Base-by-base conservation (phyloP, 768 basidiomycete genomes). In the Clavulina sp. region DNA sequence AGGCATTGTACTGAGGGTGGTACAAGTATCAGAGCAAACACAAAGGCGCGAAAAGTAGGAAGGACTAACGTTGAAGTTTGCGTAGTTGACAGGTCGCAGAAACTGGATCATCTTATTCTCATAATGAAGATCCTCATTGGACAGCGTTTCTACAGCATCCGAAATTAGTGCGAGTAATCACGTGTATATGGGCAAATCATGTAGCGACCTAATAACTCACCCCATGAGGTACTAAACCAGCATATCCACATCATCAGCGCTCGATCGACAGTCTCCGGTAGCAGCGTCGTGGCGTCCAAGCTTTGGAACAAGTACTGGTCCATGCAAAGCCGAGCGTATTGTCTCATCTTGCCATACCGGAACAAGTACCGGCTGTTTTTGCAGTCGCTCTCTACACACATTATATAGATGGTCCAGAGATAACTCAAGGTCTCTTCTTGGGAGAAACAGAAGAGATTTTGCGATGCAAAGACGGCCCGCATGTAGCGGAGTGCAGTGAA, bases 381-480 rank as follows among this genome's bases (percentile, higher is more conserved):
- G 9, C 54, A 44, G 29, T 56, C 54, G 48, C 48, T 56, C 32
- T 56, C 54, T 28, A 47, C 55, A n/a, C 44, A 24, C 54, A 56
- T 56, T 21, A 56, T 24, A 43, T 41, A 56, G 16, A 41, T 40
- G 32, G 52, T 54, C 54, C 54, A 56, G 26, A 49, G 31, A 33
- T 49, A 30, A 7, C 16, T 23, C 13, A 49, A 16, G 18, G 31
- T 26, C 16, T 49, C 48, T 1, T 49, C 48, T 16, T 49, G 13
- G 13, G 43, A 26, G 24, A 13, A 28, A 9, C 13, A 13, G 13
- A 26, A 16, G 26, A 9, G 26, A 9, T 16, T 26, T 26, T 26
- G 9, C 24, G 43, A 16, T 13, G 1, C 13, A 23, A 43, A 41
- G 1, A 49, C 48, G 7, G 7, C 16, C 26, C 48, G 48, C 48